Conservation (phyloP, 805 yeast genomes). For the Kazachstania taianensis region DNA sequence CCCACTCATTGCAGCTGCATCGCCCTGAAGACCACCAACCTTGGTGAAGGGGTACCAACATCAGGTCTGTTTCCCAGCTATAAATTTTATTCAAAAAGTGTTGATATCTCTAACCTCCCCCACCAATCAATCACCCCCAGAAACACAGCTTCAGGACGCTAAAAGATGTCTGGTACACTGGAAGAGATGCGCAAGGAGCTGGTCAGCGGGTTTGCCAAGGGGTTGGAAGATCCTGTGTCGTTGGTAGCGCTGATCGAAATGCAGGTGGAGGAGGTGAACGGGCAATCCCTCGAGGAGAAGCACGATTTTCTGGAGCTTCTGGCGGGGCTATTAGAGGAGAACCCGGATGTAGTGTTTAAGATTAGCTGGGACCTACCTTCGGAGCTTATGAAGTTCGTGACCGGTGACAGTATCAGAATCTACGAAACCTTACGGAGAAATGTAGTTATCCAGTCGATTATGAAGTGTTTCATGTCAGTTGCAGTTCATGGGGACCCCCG, state of each 20-base stretch:
- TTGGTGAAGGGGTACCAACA: no score
- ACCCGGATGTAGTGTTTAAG: slow-evolving; percentile 46
- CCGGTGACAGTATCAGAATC: slow-evolving; percentile 29
- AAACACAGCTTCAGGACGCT: no score
- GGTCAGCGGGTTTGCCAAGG: slow-evolving; percentile 17
- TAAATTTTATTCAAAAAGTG: no score
- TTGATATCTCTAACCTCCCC: no score
- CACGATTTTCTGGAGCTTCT: slow-evolving; percentile 39
- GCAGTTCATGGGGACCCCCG: slow-evolving; percentile 69
- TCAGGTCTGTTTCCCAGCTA: no score
- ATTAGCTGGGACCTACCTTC: slow-evolving; percentile 92
- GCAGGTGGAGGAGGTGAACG: slow-evolving; percentile 17
- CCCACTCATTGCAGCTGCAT: slow-evolving; percentile 22
- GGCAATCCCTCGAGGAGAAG: slow-evolving; percentile 35
- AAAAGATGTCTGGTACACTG: slow-evolving; percentile 11
- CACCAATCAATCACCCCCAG: no score
- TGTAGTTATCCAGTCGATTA: slow-evolving; percentile 29
- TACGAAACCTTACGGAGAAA: slow-evolving; percentile 16
- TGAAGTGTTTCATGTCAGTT: slow-evolving; percentile 48
- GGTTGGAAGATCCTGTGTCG: slow-evolving; percentile 21
- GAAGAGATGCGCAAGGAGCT: slow-evolving; percentile 12
- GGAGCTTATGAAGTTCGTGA: slow-evolving; percentile 47
- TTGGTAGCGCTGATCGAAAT: slow-evolving; percentile 24
- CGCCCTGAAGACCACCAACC: no score
- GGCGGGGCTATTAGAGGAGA: slow-evolving; percentile 32